These are phyloP conservation scores for Xanthoceras sorbifolium DNA, from an alignment of 345 rosid species.

Conservation along the genomic window DNA sequence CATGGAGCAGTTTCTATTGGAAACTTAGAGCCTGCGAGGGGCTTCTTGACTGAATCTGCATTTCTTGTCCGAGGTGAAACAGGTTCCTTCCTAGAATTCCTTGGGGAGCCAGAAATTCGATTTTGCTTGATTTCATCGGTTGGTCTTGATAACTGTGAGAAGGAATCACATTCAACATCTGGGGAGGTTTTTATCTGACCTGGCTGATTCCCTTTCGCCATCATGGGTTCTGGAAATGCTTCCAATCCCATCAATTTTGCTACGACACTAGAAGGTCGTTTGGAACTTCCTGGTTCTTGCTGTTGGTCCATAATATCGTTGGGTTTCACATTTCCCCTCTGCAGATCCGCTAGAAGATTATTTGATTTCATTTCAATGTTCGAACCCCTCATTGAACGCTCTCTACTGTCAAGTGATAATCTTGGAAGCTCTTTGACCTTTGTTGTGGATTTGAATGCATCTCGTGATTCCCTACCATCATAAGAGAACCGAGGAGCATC, in stretches of 20 bases:
- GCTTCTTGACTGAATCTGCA: conserved; percentile 44
- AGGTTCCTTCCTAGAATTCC: conserved; percentile 45
- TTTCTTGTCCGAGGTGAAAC: conserved; percentile 42
- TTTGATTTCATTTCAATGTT: conserved; percentile 40
- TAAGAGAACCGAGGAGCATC: conserved; percentile 84
- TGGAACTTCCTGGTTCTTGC: conserved; percentile 58
- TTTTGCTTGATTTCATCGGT: conserved; percentile 39
- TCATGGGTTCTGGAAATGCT: conserved; percentile 44
- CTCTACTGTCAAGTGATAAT: conserved; percentile 85
- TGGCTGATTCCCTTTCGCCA: conserved; percentile 23
- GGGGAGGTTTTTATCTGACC: conserved; percentile 21
- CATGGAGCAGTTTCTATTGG: conserved; percentile 70
- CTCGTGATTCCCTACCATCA: conserved; percentile 73
- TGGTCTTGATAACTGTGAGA: conserved; percentile 33
- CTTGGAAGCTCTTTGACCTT: conserved; percentile 86
- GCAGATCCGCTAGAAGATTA: conserved; percentile 30
- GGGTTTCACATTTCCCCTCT: conserved; percentile 22
- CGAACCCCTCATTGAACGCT: conserved; percentile 44
- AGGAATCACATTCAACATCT: conserved; percentile 29
- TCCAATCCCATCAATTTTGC: conserved; percentile 95
- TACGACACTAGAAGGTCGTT: conserved; percentile 64
- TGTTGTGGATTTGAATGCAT: conserved; percentile 45
- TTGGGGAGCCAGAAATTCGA: conserved; percentile 45
- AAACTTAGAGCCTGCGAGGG: conserved; percentile 45
- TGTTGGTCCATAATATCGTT: conserved; percentile 28